A percentile compares a stretch with the other conserved stretches of the same genome.
These are phyloP conservation scores for Phytophthora pistaciae DNA, from an alignment of 352 stramenopile species.

Conservation along the genomic window DNA sequence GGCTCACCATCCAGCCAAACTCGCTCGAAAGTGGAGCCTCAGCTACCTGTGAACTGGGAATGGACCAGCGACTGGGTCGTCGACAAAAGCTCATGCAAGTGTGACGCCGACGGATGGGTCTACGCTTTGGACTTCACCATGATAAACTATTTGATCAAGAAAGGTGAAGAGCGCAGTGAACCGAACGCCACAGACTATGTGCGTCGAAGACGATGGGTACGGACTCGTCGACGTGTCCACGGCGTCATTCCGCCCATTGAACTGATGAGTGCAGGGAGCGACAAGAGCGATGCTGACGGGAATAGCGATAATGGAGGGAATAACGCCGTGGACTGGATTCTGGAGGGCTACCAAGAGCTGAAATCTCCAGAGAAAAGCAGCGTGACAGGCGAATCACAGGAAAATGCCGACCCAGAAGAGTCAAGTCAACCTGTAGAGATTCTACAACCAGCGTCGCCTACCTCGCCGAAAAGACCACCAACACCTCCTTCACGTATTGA, in stretches of 20 bases:
- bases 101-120: conserved; percentile 74
- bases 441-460: conserved; percentile 3
- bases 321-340: conserved; percentile 28
- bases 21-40: conserved; percentile 64
- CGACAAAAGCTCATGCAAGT: conserved; percentile 59
- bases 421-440: not conserved
- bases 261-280: not conserved
- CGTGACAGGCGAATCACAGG: conserved; percentile 6
- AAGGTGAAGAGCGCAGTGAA: conserved; percentile 55
- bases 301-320: conserved; percentile 34
- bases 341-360: conserved; percentile 40
- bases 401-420: conserved; percentile 12
- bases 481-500: conserved; percentile 11
- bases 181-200: conserved; percentile 77
- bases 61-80: conserved; percentile 75
- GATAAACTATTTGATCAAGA: conserved; percentile 77
- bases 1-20: conserved; percentile 71
- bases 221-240: conserved; percentile 51
- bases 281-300: conserved; percentile 25
- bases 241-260: conserved; percentile 14
- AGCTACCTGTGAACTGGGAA: conserved; percentile 69
- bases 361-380: conserved; percentile 17
- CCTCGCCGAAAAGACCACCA: not conserved
- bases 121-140: conserved; percentile 87
- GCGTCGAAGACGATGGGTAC: conserved; percentile 71